Conservation (phyloP, 2,329 filamentous ascomycete genomes). For the Harringtonia aguacate region DNA sequence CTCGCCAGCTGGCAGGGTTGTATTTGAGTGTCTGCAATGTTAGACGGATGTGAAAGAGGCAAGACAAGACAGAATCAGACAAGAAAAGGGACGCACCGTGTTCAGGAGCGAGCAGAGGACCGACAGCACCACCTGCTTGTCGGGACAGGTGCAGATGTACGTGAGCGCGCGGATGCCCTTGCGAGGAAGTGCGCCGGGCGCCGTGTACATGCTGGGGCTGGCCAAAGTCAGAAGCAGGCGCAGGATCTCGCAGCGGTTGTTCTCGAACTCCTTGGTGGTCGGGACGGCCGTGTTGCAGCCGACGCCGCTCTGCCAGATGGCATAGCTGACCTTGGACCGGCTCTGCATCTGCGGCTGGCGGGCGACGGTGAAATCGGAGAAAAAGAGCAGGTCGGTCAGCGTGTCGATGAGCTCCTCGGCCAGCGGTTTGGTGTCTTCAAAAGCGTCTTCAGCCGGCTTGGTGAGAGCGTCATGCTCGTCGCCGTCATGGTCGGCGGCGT, state of each 20-base stretch:
- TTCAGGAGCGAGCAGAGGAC: slow-evolving; percentile 88
- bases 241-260: slow-evolving; percentile 82
- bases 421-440: slow-evolving; percentile 74
- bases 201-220: slow-evolving; percentile 90
- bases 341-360: slow-evolving; percentile 48
- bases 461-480: too few relatives aligned
- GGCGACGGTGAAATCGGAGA: slow-evolving; percentile 78
- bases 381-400: slow-evolving; percentile 82
- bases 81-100: slow-evolving; percentile 49
- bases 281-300: slow-evolving; percentile 84
- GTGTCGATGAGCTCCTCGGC: slow-evolving; percentile 91
- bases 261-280: slow-evolving; percentile 87
- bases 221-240: slow-evolving; percentile 76
- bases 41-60: not conserved
- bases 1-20: slow-evolving; percentile 86
- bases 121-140: slow-evolving; percentile 86
- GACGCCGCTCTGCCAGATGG: slow-evolving; percentile 97
- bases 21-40: slow-evolving; percentile 84
- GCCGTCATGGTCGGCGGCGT: not conserved
- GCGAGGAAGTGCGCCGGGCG: slow-evolving; percentile 66
- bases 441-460: slow-evolving; percentile 30
- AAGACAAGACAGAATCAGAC: not conserved
- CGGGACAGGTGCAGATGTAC: slow-evolving; percentile 76
- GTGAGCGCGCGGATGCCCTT: slow-evolving; percentile 77
- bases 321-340: slow-evolving; percentile 61